These are phyloP conservation scores for Cryphonectria parasitica DNA, from an alignment of 2,329 filamentous ascomycete genomes.

Conservation along the genomic window DNA sequence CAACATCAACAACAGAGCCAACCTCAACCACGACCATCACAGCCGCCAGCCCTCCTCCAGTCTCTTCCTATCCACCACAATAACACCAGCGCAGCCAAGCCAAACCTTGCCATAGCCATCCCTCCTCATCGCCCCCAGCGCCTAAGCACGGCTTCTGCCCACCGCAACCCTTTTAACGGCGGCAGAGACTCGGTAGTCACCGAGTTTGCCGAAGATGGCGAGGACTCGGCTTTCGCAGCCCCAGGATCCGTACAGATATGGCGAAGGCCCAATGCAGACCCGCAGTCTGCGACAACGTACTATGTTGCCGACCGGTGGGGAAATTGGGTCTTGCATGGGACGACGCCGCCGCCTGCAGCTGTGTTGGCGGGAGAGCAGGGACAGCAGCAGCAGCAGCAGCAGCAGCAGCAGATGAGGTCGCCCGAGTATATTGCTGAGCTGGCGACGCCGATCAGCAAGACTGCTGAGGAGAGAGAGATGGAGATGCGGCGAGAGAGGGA, in stretches of 20 bases:
- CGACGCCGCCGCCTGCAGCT: background rate
- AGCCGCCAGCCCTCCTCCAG: conserved; percentile 31
- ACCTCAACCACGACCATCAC: conserved; percentile 14
- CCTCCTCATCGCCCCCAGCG: conserved; percentile 30
- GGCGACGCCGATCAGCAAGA: conserved; percentile 29
- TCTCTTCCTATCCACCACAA: conserved; percentile 15
- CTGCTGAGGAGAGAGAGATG: conserved; percentile 21
- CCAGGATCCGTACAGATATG: conserved; percentile 49
- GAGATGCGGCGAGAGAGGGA: conserved; percentile 12
- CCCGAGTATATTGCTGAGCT: conserved; percentile 35
- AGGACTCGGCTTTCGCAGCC: conserved; percentile 35
- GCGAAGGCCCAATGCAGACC: conserved; percentile 52
- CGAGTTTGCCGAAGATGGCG: conserved; percentile 57
- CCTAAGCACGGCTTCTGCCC: conserved; percentile 17
- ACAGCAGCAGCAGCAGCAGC: too few relatives aligned
- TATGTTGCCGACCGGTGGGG: conserved; percentile 57
- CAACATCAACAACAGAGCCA: background rate
- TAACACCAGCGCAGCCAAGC: conserved; percentile 38
- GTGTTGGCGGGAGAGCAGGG: background rate
- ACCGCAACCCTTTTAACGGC: conserved; percentile 24
- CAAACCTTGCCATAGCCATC: conserved; percentile 48
- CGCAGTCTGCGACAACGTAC: conserved; percentile 49
- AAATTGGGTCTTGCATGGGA: conserved; percentile 56
- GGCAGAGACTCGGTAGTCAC: conserved; percentile 51
- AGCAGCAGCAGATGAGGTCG: conserved; percentile 30